phyloP scores from a whole-genome alignment of 1,139 yeast species.

The Yamadazyma dendronema region DNA sequence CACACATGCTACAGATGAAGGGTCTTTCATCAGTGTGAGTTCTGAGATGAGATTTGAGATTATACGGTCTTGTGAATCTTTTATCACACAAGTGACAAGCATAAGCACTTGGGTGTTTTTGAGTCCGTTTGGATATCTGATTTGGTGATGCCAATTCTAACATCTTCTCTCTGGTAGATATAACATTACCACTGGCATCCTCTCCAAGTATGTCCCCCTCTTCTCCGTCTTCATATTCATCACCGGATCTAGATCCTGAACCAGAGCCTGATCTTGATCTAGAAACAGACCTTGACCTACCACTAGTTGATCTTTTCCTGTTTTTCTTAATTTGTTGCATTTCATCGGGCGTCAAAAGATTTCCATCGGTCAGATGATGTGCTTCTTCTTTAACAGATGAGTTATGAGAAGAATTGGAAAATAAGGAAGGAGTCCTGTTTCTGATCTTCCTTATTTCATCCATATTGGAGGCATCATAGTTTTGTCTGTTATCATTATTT shows the following conservation, averaged over 20 bases:
- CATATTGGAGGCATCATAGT: too few relatives aligned
- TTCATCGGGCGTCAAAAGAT: constrained; percentile 36
- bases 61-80: constrained; percentile 87
- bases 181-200: constrained; percentile 13
- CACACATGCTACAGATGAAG: constrained; percentile 80
- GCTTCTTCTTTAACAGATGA: constrained; percentile 12
- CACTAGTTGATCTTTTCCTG: constrained; percentile 22
- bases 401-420: constrained; percentile 30
- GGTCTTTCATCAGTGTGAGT: constrained; percentile 97
- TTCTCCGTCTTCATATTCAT: constrained; percentile 17
- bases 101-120: constrained; percentile 76
- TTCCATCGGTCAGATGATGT: constrained; percentile 5
- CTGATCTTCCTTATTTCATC: neutral
- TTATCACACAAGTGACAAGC: constrained; percentile 86
- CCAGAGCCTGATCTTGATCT: constrained; percentile 17
- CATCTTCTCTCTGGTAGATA: constrained; percentile 54
- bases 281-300: constrained; percentile 15
- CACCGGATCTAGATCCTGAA: constrained; percentile 15
- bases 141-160: constrained; percentile 59
- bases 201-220: constrained; percentile 8
- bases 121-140: constrained; percentile 52
- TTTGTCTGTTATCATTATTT: constrained; percentile 2
- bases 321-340: constrained; percentile 32
- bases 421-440: constrained; percentile 43
- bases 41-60: constrained; percentile 83